Conservation (phyloP, 495 filamentous ascomycete genomes). For the Lophium mytilinum region DNA sequence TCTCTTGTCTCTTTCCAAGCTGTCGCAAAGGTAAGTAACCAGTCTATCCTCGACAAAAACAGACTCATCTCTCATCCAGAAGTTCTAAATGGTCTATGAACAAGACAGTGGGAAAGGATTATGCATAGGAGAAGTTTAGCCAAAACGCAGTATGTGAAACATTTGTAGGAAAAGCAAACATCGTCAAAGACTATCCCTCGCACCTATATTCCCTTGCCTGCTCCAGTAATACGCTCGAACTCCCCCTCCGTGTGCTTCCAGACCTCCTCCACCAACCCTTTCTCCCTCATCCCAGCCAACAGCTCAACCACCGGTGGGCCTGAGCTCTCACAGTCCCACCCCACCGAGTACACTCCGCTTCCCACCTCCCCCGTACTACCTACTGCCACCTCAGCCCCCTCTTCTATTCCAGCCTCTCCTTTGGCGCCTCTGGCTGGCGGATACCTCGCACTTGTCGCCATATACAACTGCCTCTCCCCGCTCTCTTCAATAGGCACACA, state of each 20-base stretch:
- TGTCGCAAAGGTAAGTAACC: too few relatives aligned
- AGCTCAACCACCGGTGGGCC: neutral
- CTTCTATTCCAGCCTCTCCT: neutral
- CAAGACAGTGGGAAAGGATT: too few relatives aligned
- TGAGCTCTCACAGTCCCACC: constrained; percentile 7
- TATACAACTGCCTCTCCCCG: constrained; percentile 48
- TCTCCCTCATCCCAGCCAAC: constrained; percentile 3
- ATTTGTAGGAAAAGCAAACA: too few relatives aligned
- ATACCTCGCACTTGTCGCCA: constrained; percentile 24
- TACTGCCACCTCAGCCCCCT: neutral
- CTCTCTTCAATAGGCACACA: constrained; percentile 36
- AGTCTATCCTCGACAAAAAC: too few relatives aligned
- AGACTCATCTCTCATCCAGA: too few relatives aligned
- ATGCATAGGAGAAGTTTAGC: too few relatives aligned
- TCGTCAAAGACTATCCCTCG: too few relatives aligned
- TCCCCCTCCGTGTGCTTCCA: constrained; percentile 9
- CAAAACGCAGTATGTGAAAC: too few relatives aligned
- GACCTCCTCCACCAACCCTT: constrained; percentile 4
- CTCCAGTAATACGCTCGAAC: constrained; percentile 13
- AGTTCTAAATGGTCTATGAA: too few relatives aligned
- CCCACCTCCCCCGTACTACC: constrained; percentile 10
- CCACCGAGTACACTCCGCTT: constrained; percentile 10
- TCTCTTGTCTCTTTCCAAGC: too few relatives aligned
- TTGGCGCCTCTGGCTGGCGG: neutral
- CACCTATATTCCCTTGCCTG: neutral